Evolutionary conservation across 768 basidiomycete species (phyloP).

Genomic region (Cystobasidium onofrii): DNA sequence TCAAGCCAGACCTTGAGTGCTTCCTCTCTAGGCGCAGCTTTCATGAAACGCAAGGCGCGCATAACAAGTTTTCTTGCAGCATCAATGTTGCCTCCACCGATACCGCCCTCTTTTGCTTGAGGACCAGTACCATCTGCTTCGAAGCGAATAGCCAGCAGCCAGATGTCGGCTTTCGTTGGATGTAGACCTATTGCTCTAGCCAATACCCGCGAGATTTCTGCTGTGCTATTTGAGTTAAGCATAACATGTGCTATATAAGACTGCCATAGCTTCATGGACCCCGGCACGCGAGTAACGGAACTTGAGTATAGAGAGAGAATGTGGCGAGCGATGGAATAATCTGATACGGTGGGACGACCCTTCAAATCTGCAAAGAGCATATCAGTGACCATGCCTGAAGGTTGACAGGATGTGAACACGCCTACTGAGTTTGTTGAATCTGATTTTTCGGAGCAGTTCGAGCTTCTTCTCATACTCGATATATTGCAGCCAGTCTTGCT

Average conservation of each 20-base stretch:
- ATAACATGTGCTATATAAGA: constrained; percentile 38
- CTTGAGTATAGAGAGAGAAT: constrained; percentile 40
- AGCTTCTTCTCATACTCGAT: constrained; percentile 43
- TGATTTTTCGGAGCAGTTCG: constrained; percentile 39
- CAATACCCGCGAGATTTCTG: constrained; percentile 38
- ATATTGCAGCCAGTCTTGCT: constrained; percentile 43
- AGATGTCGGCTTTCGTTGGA: constrained; percentile 37
- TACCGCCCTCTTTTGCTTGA: constrained; percentile 26
- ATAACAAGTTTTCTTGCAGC: constrained; percentile 39
- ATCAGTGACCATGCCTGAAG: not conserved
- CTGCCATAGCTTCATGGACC: constrained; percentile 38
- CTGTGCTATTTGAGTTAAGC: constrained; percentile 30
- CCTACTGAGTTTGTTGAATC: constrained; percentile 37
- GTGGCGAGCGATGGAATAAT: constrained; percentile 40
- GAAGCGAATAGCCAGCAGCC: constrained; percentile 40
- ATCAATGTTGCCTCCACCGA: constrained; percentile 41
- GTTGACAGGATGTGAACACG: not conserved
- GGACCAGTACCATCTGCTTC: constrained; percentile 38
- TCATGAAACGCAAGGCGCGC: constrained; percentile 41
- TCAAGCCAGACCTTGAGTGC: constrained; percentile 36
- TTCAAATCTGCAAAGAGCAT: constrained; percentile 20
- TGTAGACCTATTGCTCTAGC: constrained; percentile 39
- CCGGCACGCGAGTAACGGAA: constrained; percentile 37
- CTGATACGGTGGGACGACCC: constrained; percentile 36
- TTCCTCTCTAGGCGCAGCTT: constrained; percentile 33